Evolutionary conservation across 768 basidiomycete genomes (phyloP).

Genomic region (Hypholoma sublateritium): DNA sequence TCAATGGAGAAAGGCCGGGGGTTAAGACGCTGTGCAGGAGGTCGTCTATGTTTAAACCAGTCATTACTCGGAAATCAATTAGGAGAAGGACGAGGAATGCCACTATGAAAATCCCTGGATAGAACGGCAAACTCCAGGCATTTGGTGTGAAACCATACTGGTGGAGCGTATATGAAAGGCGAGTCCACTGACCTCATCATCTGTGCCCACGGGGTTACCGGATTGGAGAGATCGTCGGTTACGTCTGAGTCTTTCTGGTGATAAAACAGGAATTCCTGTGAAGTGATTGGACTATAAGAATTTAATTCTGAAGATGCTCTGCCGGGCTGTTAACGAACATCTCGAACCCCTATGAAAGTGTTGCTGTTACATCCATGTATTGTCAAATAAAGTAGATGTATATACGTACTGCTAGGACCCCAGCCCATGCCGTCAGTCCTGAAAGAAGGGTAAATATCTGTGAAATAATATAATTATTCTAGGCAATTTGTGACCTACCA

Average conservation of each 20-base stretch:
- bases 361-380: conserved; percentile 12
- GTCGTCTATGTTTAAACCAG: conserved; percentile 18
- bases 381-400: background rate
- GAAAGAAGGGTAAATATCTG: background rate
- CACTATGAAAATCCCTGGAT: conserved; percentile 2
- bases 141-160: conserved; percentile 13
- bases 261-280: conserved; percentile 80
- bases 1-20: conserved; percentile 32
- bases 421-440: conserved; percentile 74
- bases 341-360: conserved; percentile 46
- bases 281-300: conserved; percentile 15
- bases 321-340: conserved; percentile 34
- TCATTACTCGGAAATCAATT: conserved; percentile 5
- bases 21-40: conserved; percentile 22
- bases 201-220: conserved; percentile 74
- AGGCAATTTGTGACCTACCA: conserved; percentile 43
- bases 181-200: conserved; percentile 55
- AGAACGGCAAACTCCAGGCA: conserved; percentile 11
- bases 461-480: background rate
- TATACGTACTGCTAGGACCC: conserved; percentile 77
- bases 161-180: conserved; percentile 9
- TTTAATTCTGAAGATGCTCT: conserved; percentile 22
- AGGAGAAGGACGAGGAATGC: conserved; percentile 6
- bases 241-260: conserved; percentile 74
- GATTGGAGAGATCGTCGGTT: conserved; percentile 51